Base-by-base conservation (phyloP, 306 rosid species). In the Begonia loranthoides region DNA sequence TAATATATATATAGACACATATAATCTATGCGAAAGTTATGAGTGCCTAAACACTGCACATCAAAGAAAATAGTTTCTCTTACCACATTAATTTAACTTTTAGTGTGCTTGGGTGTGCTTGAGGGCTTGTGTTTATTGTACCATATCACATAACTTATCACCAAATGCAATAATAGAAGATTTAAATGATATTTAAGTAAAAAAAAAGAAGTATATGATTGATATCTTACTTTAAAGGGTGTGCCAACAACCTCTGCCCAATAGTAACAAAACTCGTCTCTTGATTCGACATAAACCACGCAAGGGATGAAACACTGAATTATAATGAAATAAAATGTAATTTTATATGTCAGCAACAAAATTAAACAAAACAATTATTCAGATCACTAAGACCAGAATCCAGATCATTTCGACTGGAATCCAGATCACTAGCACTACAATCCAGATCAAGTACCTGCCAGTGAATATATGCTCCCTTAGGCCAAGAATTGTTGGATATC, bases 281-380 rank as follows among this genome's bases (percentile, higher is more conserved):
- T 62, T 90, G 97, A 74, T 80, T 80, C 16, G 97, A 90, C 97
- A 90, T 90, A 64, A 90, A 90, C 97, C 95, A 85, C 3, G 95
- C 97, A 65, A 90, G 94, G 52, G 95, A 90, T 36, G 97, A 90
- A 63, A 90, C 97, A 90, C 97, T 85, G 83, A 80, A 78, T 28
- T 28, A 28, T 7, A 7, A 28, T 5, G 36, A 28, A 28, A 28
- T 28, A 28, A 28, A 28, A 28, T 28, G 9, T 28, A 28, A 2
- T 28, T 28, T 28, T 28, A 28, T 19, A 48, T 66, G 51, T 63
- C 60, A 51, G 19, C 52, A 45, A 49, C 17, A 57, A 51, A 59
- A 45, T 56, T 41, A 43, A 61, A 48, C n/a, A 49, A 34, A 33
- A 16, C 38, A 36, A 34, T 58, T 16, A 45, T 45, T 15, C 11